Evolutionary conservation across 352 stramenopile species (phyloP), one percentile per base, ranked within the genome.

Genomic region (Globisporangium nodosum): DNA sequence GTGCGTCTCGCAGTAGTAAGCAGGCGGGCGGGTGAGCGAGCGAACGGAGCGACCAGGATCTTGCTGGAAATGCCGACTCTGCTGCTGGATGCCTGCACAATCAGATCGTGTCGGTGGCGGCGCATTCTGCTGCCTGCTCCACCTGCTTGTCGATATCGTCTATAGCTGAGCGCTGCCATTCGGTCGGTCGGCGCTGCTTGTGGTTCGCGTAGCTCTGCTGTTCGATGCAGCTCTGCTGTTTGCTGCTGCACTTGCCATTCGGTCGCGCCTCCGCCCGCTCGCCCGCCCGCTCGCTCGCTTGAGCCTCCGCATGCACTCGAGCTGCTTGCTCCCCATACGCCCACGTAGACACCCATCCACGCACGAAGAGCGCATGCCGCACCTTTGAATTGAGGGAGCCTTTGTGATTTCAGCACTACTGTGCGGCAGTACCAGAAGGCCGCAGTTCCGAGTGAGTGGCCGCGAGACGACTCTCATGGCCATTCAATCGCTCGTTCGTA

Each of bases 341-440:
- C 5, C 24, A 16, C 42, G 42, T 18, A 15, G 16, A 30, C 37
- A 43, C 13, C 12, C 9, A 42, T 15, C 6, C 33, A 43, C 12
- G 12, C 37, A 43, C 13, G 12, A 16, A 43, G 37, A 43, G 13
- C 37, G 33, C 37, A 43, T 43, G 37, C 12, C 37, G 37, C 37
- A 43, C 37, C 37, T 43, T 40, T 76, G 66, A 78, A 76, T 85
- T 85, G 80, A 88, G 80, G 80, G 88, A 88, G 77, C 80, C 73
- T 90, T 87, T 86, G 80, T 88, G 80, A 87, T 90, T 90, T 87
- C 73, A 88, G 81, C 81, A 88, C 81, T 90, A 86, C 61, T 72
- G 74, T 57, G 58, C 64, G 51, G 39, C 9, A 45, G 20, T 24
- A 8, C 31, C 50, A 15, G 35, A 12, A 35, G 35, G 9, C 35